These are phyloP conservation scores for Dentipellis fragilis DNA, from an alignment of 768 basidiomycete species.

Conservation along the genomic window DNA sequence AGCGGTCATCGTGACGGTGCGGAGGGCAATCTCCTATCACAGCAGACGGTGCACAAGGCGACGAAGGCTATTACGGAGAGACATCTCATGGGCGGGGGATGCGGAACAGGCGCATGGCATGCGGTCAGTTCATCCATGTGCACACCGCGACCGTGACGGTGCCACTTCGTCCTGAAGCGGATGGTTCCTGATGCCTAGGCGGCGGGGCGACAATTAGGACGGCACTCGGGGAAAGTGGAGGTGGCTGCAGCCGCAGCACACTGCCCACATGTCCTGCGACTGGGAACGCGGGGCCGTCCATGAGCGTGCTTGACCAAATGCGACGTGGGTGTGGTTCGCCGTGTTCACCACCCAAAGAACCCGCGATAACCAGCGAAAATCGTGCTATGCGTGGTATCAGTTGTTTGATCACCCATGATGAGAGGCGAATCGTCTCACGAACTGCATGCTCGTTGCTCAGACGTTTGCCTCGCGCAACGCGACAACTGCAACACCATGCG, in stretches of 20 bases:
- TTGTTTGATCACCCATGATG: not conserved
- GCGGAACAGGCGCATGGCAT: not conserved
- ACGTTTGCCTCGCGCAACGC: no score
- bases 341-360: not conserved
- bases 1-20: not conserved
- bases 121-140: not conserved
- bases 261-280: no score
- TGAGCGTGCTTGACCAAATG: not conserved
- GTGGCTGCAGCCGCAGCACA: no score
- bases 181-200: not conserved
- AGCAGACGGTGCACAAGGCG: not conserved
- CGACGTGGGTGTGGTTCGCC: not conserved
- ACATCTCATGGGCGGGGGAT: not conserved
- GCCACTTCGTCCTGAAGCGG: not conserved
- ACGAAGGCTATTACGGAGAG: not conserved
- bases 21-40: not conserved
- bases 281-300: not conserved
- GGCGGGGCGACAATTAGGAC: not conserved
- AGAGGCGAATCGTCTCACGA: no score
- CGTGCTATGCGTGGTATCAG: not conserved
- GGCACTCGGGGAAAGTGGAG: not conserved
- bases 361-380: not conserved
- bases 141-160: not conserved
- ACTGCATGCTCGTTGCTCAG: no score
- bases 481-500: no score